Base-by-base conservation (phyloP, 2,329 filamentous ascomycete species). In the Colletotrichum chlorophyti region DNA sequence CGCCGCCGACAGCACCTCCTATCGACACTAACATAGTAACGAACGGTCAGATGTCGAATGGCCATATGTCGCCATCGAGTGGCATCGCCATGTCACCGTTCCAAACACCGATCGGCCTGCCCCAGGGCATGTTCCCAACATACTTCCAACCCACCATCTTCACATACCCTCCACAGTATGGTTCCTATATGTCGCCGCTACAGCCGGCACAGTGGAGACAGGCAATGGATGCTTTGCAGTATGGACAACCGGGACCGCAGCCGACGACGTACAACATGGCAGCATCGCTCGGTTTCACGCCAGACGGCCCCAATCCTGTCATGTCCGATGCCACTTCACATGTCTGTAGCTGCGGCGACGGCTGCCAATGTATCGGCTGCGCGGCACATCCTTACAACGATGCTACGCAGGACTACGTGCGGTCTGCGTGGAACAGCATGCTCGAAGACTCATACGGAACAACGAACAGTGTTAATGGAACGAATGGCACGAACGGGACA, bases 311-410 rank as follows among this genome's bases (percentile, higher is more conserved):
- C 21, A 65, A 43, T 21, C 62, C 45, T 62, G 60, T 64, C 34
- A 68, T 68, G 70, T 63, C 53, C 24, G 53, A 51, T 17, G 45
- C 43, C 11, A 76, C 70, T 17, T 74, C 68, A 50, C 74, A 75
- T 41, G 75, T 71, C 51, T 91, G 88, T 65, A 77, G 78, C 43
- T 91, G 88, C 66, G 88, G 88, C 17, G 83, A 87, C 51, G 76
- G 76, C 24, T 91, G 88, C 63, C 81, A 86, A 63, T 91, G 88
- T 66, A 75, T 90, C 31, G 88, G 87, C 10, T 91, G 88, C 67
- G 79, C 85, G 5, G 84, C 83, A 3, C 87, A 90, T 68, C 86
- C 88, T 11, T 88, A 86, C 66, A 90, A 90, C 64, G 78, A 84
- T 7, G 83, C 86, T 19, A 90, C 83, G 47, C 81, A 77, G 60